phyloP scores from a whole-genome alignment of 2,329 filamentous ascomycete genomes.

The Davidsoniella virescens region DNA sequence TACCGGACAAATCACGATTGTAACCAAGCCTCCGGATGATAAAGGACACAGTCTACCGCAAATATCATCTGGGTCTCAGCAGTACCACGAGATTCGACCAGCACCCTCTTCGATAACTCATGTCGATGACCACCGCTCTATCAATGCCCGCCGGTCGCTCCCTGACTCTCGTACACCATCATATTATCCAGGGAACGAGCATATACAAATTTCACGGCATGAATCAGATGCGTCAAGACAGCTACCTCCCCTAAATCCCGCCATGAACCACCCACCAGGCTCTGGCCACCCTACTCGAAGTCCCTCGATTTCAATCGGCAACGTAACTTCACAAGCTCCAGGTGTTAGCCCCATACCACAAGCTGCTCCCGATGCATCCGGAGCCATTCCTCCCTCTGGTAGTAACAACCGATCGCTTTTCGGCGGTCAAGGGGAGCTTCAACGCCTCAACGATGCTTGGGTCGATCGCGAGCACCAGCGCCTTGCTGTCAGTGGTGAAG shows the following conservation, averaged over 20 bases:
- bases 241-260: not conserved
- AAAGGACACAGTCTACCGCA: constrained; percentile 9
- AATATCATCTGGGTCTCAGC: constrained; percentile 10
- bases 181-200: constrained; percentile 8
- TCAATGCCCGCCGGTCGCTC: constrained; percentile 4
- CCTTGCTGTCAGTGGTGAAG: constrained; percentile 21
- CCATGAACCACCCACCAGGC: not conserved
- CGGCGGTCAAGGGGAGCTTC: not conserved
- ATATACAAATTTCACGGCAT: not conserved
- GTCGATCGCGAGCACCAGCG: not conserved
- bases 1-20: constrained; percentile 15
- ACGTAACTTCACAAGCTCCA: too few relatives aligned
- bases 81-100: constrained; percentile 11
- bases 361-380: not conserved
- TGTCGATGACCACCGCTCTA: not conserved
- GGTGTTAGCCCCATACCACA: too few relatives aligned
- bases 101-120: not conserved
- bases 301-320: too few relatives aligned
- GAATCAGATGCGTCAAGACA: not conserved
- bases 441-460: constrained; percentile 2
- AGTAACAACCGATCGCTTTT: not conserved
- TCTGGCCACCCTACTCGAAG: not conserved
- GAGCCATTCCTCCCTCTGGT: not conserved
- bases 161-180: constrained; percentile 7
- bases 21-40: constrained; percentile 15